These are phyloP conservation scores for Mortierella sp. DNA, from an alignment of 371 early-diverging fungal species.

Conservation along the genomic window DNA sequence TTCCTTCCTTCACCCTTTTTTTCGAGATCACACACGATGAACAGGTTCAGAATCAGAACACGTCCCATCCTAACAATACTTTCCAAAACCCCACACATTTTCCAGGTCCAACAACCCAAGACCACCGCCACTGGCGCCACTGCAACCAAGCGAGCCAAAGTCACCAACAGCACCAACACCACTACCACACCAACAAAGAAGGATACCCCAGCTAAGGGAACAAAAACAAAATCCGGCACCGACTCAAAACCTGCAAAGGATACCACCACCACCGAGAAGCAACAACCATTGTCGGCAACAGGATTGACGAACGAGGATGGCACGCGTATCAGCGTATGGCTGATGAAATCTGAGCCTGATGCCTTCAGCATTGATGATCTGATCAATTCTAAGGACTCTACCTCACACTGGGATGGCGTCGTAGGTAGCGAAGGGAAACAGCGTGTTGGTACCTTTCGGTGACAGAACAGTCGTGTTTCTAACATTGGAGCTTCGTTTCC, in stretches of 20 bases:
- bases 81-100: neutral
- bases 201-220: neutral
- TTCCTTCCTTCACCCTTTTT: neutral
- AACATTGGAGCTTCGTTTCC: neutral
- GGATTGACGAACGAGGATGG: slow-evolving; percentile 10
- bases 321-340: slow-evolving; percentile 60
- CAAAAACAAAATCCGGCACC: neutral
- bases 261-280: slow-evolving; percentile 12
- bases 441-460: neutral
- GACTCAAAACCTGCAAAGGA: neutral
- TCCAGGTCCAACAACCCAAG: slow-evolving; percentile 9
- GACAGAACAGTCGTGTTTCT: too few species aligned
- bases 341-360: slow-evolving; percentile 86
- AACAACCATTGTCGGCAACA: neutral
- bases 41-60: neutral
- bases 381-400: slow-evolving; percentile 60
- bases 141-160: slow-evolving; percentile 14
- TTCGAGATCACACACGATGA: neutral
- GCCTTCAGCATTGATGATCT: slow-evolving; percentile 77
- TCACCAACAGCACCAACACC: neutral
- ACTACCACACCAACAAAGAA: neutral
- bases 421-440: slow-evolving; percentile 36
- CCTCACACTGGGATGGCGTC: slow-evolving; percentile 81
- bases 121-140: neutral
- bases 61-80: neutral